Evolutionary conservation across 306 rosid species (phyloP).

Genomic region (Vigna radiata): DNA sequence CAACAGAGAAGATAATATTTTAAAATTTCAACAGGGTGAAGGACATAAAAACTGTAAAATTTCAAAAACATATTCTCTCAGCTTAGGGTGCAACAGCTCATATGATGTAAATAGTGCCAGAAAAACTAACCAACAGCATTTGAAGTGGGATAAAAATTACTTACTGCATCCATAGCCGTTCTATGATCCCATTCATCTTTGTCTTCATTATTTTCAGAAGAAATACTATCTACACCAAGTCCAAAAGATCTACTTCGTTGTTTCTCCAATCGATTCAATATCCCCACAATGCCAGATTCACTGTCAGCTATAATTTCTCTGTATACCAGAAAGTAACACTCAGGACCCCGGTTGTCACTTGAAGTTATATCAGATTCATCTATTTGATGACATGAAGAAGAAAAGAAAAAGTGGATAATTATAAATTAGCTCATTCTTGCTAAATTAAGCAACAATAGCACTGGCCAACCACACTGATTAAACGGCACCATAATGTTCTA

Average conservation of each 20-base stretch:
- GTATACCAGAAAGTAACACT: conserved; percentile 37
- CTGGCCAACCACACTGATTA: background rate
- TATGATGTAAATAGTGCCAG: conserved; percentile 8
- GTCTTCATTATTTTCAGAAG: conserved; percentile 14
- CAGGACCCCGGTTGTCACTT: background rate
- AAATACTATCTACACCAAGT: conserved; percentile 38
- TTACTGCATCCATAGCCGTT: conserved; percentile 57
- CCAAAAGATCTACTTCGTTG: conserved; percentile 64
- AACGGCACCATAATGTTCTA: background rate
- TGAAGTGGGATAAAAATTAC: conserved; percentile 38
- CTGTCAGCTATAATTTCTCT: conserved; percentile 57
- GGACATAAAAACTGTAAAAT: conserved; percentile 41
- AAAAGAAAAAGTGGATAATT: conserved; percentile 12
- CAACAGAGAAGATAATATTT: conserved; percentile 55
- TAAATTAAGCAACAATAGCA: background rate
- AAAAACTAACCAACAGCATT: conserved; percentile 33
- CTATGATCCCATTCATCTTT: conserved; percentile 49
- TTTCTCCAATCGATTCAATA: conserved; percentile 82
- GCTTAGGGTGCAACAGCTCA: conserved; percentile 19
- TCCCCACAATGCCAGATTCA: conserved; percentile 89
- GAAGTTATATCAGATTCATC: conserved; percentile 21
- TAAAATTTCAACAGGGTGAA: conserved; percentile 37
- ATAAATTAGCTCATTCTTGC: background rate
- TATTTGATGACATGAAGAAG: conserved; percentile 21
- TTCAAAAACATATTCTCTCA: conserved; percentile 45